phyloP scores from a whole-genome alignment of 768 basidiomycete species.

The Lactifluus rugatus region DNA sequence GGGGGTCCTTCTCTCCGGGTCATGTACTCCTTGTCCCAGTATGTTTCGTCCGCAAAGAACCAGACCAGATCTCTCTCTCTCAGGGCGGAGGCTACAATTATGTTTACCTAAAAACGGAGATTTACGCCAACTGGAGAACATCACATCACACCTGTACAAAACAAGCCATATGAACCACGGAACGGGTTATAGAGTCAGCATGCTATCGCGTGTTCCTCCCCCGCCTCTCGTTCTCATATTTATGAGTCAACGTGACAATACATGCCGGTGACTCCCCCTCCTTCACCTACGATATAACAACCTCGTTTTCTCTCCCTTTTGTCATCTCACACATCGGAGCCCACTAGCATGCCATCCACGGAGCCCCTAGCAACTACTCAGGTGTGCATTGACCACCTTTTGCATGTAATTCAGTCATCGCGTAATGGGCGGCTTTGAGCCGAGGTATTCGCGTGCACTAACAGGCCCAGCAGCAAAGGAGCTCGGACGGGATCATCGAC shows the following conservation, averaged over 20 bases:
- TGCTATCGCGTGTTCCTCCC: background rate
- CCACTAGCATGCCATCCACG: background rate
- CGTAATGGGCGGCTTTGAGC: background rate
- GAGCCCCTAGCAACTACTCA: background rate
- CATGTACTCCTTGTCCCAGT: background rate
- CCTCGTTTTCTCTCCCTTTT: background rate
- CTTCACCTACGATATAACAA: background rate
- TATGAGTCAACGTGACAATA: background rate
- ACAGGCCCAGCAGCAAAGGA: background rate
- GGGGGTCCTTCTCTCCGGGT: background rate
- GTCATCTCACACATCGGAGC: background rate
- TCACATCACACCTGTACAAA: background rate
- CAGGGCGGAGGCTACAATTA: background rate
- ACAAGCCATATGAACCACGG: conserved; percentile 4
- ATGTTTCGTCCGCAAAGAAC: background rate
- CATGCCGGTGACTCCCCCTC: background rate
- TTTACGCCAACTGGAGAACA: background rate
- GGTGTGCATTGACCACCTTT: background rate
- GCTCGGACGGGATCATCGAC: conserved; percentile 2
- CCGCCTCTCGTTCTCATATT: background rate
- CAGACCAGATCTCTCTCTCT: background rate
- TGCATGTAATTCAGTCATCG: background rate
- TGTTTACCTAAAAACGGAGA: background rate
- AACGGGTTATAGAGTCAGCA: background rate
- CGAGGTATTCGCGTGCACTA: background rate